Evolutionary conservation across 1,139 yeast species (phyloP), one percentile per base, ranked within the genome.

Genomic region (Kodamaea derodonti): DNA sequence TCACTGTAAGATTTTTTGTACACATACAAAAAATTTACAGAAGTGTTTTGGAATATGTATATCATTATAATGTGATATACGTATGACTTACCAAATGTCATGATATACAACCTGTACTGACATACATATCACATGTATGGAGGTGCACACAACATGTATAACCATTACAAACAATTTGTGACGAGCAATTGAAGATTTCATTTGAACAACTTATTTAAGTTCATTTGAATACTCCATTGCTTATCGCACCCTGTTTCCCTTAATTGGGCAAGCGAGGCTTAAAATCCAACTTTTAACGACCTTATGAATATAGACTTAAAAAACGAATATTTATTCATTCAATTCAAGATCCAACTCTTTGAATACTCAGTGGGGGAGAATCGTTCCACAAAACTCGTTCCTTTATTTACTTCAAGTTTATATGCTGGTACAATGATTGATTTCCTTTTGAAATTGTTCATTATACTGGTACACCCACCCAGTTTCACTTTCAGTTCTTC

Each of bases 221-320:
- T n/a, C n/a, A n/a, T n/a, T n/a, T n/a, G n/a, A n/a, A n/a, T n/a
- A n/a, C n/a, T n/a, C n/a, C n/a, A n/a, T n/a, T n/a, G n/a, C n/a
- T n/a, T n/a, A 18, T 18, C 6, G 9, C 9, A 18, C 22, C 31
- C 33, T 38, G 24, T 32, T 30, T 37, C 40, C 43, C 41, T 34
- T 37, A 16, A 29, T 32, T 33, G 39, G 41, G 41, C 27, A 32
- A 26, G 14, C 31, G 39, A 28, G 35, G 39, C 49, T 59, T 56
- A 57, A 61, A 60, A 60, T 58, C 67, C 66, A 60, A 59, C 67
- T 60, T 60, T 59, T 58, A 59, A 58, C 60, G 59, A 53, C 54
- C 51, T 46, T 38, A 45, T 40, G 48, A 43, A 46, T 44, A 46
- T 46, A 46, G 48, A 44, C 45, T 33, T 33, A 30, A 36, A 29